phyloP scores from a whole-genome alignment of 805 yeast species.

The Metschnikowia corniflorae region DNA sequence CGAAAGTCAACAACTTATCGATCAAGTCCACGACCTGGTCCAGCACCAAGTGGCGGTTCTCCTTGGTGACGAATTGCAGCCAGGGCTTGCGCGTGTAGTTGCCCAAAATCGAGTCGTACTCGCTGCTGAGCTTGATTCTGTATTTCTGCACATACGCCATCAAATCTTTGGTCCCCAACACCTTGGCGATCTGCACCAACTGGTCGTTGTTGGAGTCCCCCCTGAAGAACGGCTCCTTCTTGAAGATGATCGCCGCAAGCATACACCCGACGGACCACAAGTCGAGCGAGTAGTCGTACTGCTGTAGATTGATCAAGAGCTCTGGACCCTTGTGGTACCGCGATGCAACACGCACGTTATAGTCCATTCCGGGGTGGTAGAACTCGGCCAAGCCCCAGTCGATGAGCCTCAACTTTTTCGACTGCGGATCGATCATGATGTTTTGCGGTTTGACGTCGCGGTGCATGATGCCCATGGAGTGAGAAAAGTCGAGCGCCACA shows the following conservation, averaged over 20 bases:
- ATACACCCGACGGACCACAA: slow-evolving; percentile 94
- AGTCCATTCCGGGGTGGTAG: slow-evolving; percentile 84
- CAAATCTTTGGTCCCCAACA: slow-evolving; percentile 81
- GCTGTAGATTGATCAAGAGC: slow-evolving; percentile 75
- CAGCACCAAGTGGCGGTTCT: slow-evolving; percentile 63
- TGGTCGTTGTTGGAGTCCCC: slow-evolving; percentile 92
- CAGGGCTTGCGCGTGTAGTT: slow-evolving; percentile 82
- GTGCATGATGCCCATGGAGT: slow-evolving; percentile 94
- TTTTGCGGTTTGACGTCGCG: slow-evolving; percentile 95
- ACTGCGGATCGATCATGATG: slow-evolving; percentile 86
- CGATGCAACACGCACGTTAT: slow-evolving; percentile 91
- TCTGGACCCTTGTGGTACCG: slow-evolving; percentile 94
- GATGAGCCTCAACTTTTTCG: slow-evolving; percentile 67
- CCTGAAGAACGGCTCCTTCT: slow-evolving; percentile 88
- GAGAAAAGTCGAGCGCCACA: slow-evolving; percentile 83
- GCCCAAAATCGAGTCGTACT: slow-evolving; percentile 68
- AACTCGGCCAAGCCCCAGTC: slow-evolving; percentile 98
- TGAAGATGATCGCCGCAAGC: slow-evolving; percentile 85
- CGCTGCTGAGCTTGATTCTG: slow-evolving; percentile 64
- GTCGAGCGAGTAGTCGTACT: slow-evolving; percentile 88
- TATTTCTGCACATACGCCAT: slow-evolving; percentile 68
- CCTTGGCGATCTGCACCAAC: slow-evolving; percentile 81
- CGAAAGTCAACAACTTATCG: slow-evolving; percentile 75
- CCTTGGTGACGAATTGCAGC: slow-evolving; percentile 67
- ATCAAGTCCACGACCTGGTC: slow-evolving; percentile 74